Conservation (phyloP, 306 rosid species). For the Prunus dulcis region DNA sequence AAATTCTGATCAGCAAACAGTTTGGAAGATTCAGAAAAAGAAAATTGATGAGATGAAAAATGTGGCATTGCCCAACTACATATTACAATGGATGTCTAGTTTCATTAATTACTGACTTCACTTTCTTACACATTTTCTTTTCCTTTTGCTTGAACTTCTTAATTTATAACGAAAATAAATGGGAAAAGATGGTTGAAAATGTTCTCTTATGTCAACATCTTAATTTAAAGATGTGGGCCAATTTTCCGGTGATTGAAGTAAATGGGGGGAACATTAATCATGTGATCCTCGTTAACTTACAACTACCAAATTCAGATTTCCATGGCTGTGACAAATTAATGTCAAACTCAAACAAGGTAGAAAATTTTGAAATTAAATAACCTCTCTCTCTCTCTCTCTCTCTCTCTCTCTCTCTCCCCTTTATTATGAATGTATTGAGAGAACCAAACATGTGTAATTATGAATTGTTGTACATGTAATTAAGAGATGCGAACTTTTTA, state of each 20-base stretch:
- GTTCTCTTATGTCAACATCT: conserved; percentile 64
- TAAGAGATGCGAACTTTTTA: not conserved
- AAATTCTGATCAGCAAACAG: too few relatives aligned
- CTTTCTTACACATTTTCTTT: not conserved
- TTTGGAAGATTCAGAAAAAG: too few relatives aligned
- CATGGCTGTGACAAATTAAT: conserved; percentile 42
- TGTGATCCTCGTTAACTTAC: conserved; percentile 85
- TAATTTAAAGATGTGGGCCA: conserved; percentile 77
- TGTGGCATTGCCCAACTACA: too few relatives aligned
- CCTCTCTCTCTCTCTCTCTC: not conserved
- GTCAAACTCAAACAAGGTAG: conserved; percentile 47
- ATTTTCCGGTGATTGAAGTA: conserved; percentile 68
- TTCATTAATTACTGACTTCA: not conserved
- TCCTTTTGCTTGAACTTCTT: not conserved
- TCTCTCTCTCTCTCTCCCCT: not conserved
- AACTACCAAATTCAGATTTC: conserved; percentile 75
- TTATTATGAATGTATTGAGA: not conserved
- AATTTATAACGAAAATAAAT: not conserved
- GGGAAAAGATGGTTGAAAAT: conserved; percentile 15
- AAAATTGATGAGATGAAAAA: too few relatives aligned
- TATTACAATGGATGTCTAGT: too few relatives aligned
- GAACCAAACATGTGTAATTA: not conserved
- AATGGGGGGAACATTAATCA: conserved; percentile 91
- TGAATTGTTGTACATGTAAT: not conserved
- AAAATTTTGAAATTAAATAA: not conserved